Conservation (phyloP, 768 basidiomycete genomes). For the Phanerochaete carnosa region DNA sequence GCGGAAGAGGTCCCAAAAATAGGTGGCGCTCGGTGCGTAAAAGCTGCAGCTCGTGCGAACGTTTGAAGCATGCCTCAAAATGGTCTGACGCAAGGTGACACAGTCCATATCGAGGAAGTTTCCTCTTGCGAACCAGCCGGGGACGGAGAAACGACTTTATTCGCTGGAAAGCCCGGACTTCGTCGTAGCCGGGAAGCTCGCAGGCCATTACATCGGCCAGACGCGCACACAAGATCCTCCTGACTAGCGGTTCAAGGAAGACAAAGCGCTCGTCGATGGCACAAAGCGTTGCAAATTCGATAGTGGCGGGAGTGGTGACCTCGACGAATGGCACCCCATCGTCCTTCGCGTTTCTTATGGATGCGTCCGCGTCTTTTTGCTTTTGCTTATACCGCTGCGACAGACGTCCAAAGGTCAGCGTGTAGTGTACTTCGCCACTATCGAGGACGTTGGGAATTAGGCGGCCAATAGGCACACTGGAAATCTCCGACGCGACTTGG, state of each 20-base stretch:
- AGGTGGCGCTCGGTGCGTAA: conserved; percentile 5
- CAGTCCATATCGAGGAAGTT: not conserved
- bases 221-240: not conserved
- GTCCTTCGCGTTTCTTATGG: too few relatives aligned
- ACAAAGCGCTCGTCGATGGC: not conserved
- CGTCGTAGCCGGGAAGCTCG: not conserved
- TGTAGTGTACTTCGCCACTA: too few relatives aligned
- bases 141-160: not conserved
- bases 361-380: too few relatives aligned
- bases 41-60: not conserved
- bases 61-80: not conserved
- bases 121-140: not conserved
- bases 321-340: too few relatives aligned
- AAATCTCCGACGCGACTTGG: too few relatives aligned
- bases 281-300: not conserved
- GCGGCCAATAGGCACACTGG: too few relatives aligned
- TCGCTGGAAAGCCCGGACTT: not conserved
- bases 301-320: too few relatives aligned
- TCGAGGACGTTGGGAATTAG: too few relatives aligned
- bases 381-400: too few relatives aligned
- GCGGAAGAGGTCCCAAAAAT: conserved; percentile 36
- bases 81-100: not conserved
- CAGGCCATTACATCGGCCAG: not conserved
- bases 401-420: too few relatives aligned
- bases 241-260: not conserved